Base-by-base conservation (phyloP, 495 filamentous ascomycete species). In the Aspergillus ellipticus region DNA sequence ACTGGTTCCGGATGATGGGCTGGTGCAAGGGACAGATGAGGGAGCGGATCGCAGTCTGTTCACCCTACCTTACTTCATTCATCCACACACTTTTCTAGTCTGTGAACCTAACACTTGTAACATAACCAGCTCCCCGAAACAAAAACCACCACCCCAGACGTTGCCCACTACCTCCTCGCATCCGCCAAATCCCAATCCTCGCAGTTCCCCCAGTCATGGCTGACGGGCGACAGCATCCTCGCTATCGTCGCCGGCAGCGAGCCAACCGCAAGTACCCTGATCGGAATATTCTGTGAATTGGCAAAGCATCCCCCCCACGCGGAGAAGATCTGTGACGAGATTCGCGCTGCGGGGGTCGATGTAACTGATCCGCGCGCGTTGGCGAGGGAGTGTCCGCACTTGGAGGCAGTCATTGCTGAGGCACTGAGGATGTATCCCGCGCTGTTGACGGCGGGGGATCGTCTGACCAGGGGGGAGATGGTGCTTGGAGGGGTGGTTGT, bases 401-500 rank as follows among this genome's bases (percentile, higher is more conserved):
- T 84, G 4, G 70, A 77, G 41, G 70, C 64, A 6, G 65, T 74
- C 31, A 82, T 84, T 62, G 72, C 77, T 39, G 80, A 85, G 61
- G 67, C 80, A 0, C 61, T 84, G 28, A 67, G 80, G 2, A 61
- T 85, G 10, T 71, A 80, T 60, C 75, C 74, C 6, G 71, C 80
- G 0, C 65, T 75, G 6, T 68, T 73, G 1, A 73, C 70, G 4
- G 77, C 66, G 11, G 68, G 66, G 4, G 55, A 61, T n/a, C 70
- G 82, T 2, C 60, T 68, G n/a, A 67, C 43, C 2, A 11, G 35
- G 15, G 56, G 66, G 39, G 70, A 65, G 3, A 15, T 65, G 6
- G 56, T 19, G 5, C 48, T 73, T 22, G 60, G 47, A 6, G 62
- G 55, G 10, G 53, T n/a, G 16, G 61, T 42, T 28, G 65, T 73